Percentiles rank a stretch among this genome's conserved stretches.
Evolutionary conservation across 169 alveolate species (phyloP).

Genomic region (Cryptosporidium xiaoi): DNA sequence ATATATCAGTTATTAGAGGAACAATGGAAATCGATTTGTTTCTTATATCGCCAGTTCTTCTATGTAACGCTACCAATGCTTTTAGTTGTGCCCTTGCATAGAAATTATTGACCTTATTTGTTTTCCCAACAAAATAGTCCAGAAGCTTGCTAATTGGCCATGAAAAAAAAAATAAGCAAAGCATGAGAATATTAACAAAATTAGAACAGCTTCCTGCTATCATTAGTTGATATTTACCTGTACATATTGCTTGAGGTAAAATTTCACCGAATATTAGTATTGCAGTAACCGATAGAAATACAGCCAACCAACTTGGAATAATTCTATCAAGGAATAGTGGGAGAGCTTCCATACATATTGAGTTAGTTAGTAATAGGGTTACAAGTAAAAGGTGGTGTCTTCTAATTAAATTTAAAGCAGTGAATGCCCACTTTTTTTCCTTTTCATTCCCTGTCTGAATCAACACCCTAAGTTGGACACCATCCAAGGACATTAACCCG

Average conservation of each 20-base stretch:
- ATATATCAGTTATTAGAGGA: constrained; percentile 21
- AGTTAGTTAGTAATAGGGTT: constrained; percentile 90
- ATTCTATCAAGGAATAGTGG: constrained; percentile 91
- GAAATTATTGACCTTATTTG: constrained; percentile 78
- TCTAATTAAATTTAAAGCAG: constrained; percentile 82
- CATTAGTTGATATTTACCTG: constrained; percentile 90
- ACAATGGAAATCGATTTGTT: constrained; percentile 55
- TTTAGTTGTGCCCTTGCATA: constrained; percentile 72
- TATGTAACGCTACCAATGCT: constrained; percentile 73
- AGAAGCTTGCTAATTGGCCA: constrained; percentile 88
- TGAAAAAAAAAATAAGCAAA: constrained; percentile 80
- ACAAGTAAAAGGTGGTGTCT: constrained; percentile 89
- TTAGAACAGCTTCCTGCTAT: constrained; percentile 89
- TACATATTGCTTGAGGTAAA: constrained; percentile 93
- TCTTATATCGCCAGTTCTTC: constrained; percentile 35
- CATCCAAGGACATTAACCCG: constrained; percentile 92
- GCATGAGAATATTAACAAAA: constrained; percentile 81
- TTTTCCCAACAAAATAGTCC: constrained; percentile 87
- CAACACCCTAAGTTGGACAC: constrained; percentile 86
- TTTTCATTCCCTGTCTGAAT: constrained; percentile 84
- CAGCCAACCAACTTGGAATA: constrained; percentile 87
- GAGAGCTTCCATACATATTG: constrained; percentile 92
- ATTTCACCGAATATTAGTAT: constrained; percentile 92
- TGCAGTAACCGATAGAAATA: constrained; percentile 86
- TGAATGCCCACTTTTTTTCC: constrained; percentile 82